These are phyloP conservation scores for Dillenia turbinata DNA, from an alignment of 164 flowering plant species.

Conservation along the genomic window DNA sequence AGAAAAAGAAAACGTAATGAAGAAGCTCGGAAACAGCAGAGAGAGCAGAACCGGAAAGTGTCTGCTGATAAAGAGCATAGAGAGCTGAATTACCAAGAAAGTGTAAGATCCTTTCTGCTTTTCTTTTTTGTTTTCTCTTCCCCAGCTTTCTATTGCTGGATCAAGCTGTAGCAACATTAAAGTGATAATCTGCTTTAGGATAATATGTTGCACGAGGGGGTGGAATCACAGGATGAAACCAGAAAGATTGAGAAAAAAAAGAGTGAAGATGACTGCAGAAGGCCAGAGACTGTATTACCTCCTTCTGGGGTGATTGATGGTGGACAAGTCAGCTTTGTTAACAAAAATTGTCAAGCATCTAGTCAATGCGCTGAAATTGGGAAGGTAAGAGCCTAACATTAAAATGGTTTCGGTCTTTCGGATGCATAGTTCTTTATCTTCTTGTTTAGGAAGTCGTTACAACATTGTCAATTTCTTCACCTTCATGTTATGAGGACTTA, in stretches of 20 bases:
- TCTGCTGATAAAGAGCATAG: constrained; percentile 42
- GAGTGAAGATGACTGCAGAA: constrained; percentile 13
- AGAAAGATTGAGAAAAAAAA: constrained; percentile 21
- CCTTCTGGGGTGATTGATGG: constrained; percentile 4
- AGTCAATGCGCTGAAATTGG: constrained; percentile 13
- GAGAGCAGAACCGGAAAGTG: constrained; percentile 42
- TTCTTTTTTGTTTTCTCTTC: too few relatives aligned
- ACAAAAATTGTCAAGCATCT: constrained; percentile 17
- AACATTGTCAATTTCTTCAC: too few relatives aligned
- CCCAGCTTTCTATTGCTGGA: too few relatives aligned
- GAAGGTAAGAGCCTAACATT: constrained; percentile 30
- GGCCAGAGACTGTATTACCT: constrained; percentile 17
- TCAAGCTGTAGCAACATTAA: neutral
- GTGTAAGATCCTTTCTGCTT: constrained; percentile 24
- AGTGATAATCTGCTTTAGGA: constrained; percentile 31
- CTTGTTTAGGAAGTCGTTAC: too few relatives aligned
- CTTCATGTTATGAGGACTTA: too few relatives aligned
- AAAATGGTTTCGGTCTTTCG: neutral
- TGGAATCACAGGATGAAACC: constrained; percentile 27
- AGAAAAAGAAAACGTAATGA: constrained; percentile 60
- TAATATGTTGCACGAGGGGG: constrained; percentile 22
- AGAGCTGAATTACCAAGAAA: constrained; percentile 22
- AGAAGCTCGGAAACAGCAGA: constrained; percentile 40
- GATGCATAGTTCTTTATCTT: too few relatives aligned
- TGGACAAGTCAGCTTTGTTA: constrained; percentile 12